phyloP scores from a whole-genome alignment of 2,329 filamentous ascomycete genomes.

The Sclerotinia nivalis region DNA sequence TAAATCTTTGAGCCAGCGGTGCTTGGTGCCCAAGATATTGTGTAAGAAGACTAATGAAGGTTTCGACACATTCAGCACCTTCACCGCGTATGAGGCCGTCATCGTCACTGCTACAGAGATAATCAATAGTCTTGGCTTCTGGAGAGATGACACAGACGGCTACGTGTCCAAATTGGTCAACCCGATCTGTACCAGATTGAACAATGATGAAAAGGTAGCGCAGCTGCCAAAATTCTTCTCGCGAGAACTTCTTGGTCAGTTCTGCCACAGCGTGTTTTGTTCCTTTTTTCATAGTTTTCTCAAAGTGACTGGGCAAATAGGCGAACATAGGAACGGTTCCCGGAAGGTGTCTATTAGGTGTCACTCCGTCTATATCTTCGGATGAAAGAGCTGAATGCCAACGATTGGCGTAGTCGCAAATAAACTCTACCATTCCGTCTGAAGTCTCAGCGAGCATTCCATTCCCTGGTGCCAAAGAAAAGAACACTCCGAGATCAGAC shows the following conservation, averaged over 20 bases:
- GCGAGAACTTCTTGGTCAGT: neutral
- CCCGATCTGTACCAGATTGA: neutral
- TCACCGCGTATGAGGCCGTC: neutral
- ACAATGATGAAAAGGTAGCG: constrained; percentile 8
- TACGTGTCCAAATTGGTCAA: neutral
- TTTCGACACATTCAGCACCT: constrained; percentile 1
- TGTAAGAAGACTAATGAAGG: neutral
- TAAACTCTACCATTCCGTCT: constrained; percentile 5
- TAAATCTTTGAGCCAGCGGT: constrained; percentile 13
- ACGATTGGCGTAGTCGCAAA: constrained; percentile 19
- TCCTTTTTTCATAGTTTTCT: neutral
- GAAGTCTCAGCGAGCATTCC: neutral
- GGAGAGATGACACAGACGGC: constrained; percentile 15
- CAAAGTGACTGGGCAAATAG: neutral
- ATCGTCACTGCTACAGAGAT: constrained; percentile 9
- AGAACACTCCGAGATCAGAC: neutral
- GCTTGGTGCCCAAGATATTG: constrained; percentile 8
- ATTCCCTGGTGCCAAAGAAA: neutral
- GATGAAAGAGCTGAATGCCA: constrained; percentile 11
- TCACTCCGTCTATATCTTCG: neutral
- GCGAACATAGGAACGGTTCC: constrained; percentile 2
- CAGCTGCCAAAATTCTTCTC: constrained; percentile 16
- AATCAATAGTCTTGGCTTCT: constrained; percentile 22
- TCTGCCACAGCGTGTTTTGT: neutral
- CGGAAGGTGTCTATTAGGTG: constrained; percentile 5